Evolutionary conservation across 768 basidiomycete species (phyloP).

Genomic region (Boletus eberwhitei): DNA sequence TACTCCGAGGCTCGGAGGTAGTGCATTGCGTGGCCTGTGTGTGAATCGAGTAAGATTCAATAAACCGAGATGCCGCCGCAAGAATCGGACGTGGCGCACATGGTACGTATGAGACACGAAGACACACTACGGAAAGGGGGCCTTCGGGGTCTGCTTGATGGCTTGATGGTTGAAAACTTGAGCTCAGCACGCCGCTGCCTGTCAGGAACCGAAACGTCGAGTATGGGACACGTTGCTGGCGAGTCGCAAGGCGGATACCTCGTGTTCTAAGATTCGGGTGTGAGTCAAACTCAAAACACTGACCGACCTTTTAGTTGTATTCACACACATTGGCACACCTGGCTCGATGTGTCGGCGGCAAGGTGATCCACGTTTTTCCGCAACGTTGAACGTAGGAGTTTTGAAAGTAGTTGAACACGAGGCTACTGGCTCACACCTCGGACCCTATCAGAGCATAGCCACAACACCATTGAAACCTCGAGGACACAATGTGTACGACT

Average conservation of each 20-base stretch:
- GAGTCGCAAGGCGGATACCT: conserved; percentile 8
- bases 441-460: conserved; percentile 8
- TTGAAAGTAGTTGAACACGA: conserved; percentile 5
- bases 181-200: background rate
- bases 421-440: background rate
- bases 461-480: conserved; percentile 19
- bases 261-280: conserved; percentile 11
- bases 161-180: background rate
- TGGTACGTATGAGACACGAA: conserved; percentile 3
- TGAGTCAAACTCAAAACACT: conserved; percentile 5
- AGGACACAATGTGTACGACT: conserved; percentile 18
- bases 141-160: background rate
- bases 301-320: background rate
- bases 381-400: background rate
- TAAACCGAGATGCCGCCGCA: conserved; percentile 1
- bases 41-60: conserved; percentile 2
- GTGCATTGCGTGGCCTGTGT: conserved; percentile 20
- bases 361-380: conserved; percentile 5
- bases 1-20: conserved; percentile 29
- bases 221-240: conserved; percentile 2
- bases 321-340: conserved; percentile 2
- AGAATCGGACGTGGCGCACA: conserved; percentile 12
- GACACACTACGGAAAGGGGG: background rate
- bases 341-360: background rate
- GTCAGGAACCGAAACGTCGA: conserved; percentile 2